phyloP scores from a whole-genome alignment of 805 yeast species.

The Candida sithepensis region DNA sequence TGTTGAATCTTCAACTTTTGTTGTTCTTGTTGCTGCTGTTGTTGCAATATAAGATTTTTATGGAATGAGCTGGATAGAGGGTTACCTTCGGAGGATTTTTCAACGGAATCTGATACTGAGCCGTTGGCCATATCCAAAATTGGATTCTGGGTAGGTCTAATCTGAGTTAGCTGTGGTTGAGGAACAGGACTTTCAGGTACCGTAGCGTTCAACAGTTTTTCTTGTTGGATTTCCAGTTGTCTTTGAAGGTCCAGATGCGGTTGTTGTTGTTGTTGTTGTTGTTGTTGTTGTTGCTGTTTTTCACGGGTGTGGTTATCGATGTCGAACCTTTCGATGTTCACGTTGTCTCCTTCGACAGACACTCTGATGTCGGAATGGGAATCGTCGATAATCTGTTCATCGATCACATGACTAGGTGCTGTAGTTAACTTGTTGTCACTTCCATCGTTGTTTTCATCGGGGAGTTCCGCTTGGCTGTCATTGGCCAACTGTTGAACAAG shows the following conservation, averaged over 20 bases:
- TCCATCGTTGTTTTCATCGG: too few species aligned
- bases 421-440: constrained; percentile 24
- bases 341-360: not conserved
- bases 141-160: constrained; percentile 11
- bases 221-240: not conserved
- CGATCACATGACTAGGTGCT: not conserved
- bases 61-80: not conserved
- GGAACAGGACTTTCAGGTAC: not conserved
- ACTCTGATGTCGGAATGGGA: not conserved
- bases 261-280: not conserved
- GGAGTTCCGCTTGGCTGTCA: too few species aligned
- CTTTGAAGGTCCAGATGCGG: not conserved
- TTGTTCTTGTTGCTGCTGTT: not conserved
- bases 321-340: constrained; percentile 7
- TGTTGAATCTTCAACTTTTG: not conserved
- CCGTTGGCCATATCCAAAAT: constrained; percentile 7
- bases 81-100: not conserved
- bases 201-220: not conserved
- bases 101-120: not conserved
- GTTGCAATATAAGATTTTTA: not conserved
- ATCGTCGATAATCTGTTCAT: constrained; percentile 1
- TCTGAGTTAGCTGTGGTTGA: not conserved
- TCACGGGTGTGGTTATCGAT: not conserved
- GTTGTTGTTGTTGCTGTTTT: not conserved
- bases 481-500: not conserved